phyloP scores from a whole-genome alignment of 371 early-diverging fungal species.

The Rhizopus delemar region DNA sequence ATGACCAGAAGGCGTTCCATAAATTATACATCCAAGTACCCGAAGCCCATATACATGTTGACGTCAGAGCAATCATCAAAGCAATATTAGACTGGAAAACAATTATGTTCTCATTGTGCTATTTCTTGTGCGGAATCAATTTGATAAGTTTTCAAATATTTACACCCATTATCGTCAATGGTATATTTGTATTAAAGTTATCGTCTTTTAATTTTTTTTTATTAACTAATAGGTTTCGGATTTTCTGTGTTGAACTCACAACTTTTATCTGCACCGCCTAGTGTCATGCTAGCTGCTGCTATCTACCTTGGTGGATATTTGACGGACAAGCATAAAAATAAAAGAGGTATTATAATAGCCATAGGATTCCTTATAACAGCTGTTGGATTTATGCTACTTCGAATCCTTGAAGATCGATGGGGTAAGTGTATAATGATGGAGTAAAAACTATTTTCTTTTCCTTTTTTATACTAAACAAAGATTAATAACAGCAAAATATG shows the following conservation, averaged over 20 bases:
- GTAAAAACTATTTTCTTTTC: background rate
- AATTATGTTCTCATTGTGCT: slow-evolving; percentile 18
- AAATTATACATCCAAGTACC: slow-evolving; percentile 6
- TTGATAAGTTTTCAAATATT: slow-evolving; percentile 27
- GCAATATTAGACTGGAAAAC: slow-evolving; percentile 30
- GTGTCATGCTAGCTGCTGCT: slow-evolving; percentile 18
- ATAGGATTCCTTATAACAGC: slow-evolving; percentile 24
- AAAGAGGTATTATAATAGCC: slow-evolving; percentile 24
- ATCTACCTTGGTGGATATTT: slow-evolving; percentile 26
- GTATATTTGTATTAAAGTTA: background rate
- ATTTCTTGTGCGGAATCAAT: slow-evolving; percentile 21
- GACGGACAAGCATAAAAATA: slow-evolving; percentile 28
- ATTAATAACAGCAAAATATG: slow-evolving; percentile 18
- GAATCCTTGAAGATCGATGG: slow-evolving; percentile 28
- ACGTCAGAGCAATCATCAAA: slow-evolving; percentile 10
- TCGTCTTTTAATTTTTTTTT: background rate
- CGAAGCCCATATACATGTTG: background rate
- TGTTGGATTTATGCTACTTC: slow-evolving; percentile 27
- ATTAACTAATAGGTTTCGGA: slow-evolving; percentile 36
- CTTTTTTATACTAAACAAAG: background rate
- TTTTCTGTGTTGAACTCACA: slow-evolving; percentile 40
- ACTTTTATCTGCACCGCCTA: slow-evolving; percentile 44
- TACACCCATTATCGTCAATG: slow-evolving; percentile 31
- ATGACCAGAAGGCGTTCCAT: slow-evolving; percentile 31
- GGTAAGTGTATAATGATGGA: slow-evolving; percentile 15